Evolutionary conservation across 257 asterid genomes (phyloP).

Genomic region (Scutellaria minor): DNA sequence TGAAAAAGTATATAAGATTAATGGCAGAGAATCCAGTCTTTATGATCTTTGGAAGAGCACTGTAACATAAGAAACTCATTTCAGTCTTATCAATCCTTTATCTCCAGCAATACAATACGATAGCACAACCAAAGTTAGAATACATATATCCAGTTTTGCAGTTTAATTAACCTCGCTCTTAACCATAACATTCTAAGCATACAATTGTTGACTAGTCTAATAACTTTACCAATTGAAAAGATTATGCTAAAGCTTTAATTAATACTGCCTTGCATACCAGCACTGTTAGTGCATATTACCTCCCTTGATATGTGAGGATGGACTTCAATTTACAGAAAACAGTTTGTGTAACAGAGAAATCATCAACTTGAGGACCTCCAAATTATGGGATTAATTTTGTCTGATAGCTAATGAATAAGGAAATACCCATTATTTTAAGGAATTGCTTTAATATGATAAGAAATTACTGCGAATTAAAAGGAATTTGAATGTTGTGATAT

Average conservation of each 20-base stretch:
- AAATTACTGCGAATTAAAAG: neutral
- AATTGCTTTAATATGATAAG: neutral
- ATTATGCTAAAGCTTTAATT: neutral
- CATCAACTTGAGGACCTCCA: neutral
- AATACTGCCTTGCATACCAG: neutral
- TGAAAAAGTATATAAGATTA: conserved; percentile 95
- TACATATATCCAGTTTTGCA: neutral
- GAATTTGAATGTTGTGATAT: conserved; percentile 5
- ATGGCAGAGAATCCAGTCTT: conserved; percentile 99
- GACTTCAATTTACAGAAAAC: neutral
- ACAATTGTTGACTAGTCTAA: neutral
- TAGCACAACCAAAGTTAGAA: conserved; percentile 4
- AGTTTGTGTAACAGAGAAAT: neutral
- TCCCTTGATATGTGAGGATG: neutral
- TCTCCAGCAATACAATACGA: conserved; percentile 15
- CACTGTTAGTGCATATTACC: neutral
- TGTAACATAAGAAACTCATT: conserved; percentile 46
- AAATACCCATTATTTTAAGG: conserved; percentile 6
- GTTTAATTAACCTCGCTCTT: conserved; percentile 6
- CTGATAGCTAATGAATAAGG: neutral
- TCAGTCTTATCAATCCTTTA: conserved; percentile 31
- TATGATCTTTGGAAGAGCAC: conserved; percentile 91
- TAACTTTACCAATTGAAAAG: neutral
- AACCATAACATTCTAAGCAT: neutral
- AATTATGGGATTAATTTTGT: neutral